Conservation (phyloP, 2,329 filamentous ascomycete species). For the Curvularia hawaiiensis region DNA sequence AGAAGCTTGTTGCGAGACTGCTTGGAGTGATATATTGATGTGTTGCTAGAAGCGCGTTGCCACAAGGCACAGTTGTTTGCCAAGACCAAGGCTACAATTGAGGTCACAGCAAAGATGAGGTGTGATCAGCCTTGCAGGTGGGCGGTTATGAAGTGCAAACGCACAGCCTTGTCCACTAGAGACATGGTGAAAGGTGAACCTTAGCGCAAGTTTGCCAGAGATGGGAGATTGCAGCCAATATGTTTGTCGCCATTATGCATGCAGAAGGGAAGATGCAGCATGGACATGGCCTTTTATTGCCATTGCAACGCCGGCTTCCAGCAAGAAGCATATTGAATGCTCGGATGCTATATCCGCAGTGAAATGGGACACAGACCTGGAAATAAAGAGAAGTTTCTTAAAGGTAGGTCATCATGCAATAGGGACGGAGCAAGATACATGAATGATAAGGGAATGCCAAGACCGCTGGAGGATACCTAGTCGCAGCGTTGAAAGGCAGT, state of each 20-base stretch:
- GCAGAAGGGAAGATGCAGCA: too few relatives aligned
- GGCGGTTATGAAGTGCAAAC: neutral
- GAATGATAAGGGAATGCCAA: neutral
- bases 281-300: neutral
- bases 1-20: neutral
- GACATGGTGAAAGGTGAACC: neutral
- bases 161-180: too few relatives aligned
- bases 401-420: neutral
- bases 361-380: too few relatives aligned
- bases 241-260: neutral
- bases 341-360: too few relatives aligned
- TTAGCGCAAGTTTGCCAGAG: neutral
- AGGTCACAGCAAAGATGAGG: slow-evolving; percentile 2
- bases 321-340: neutral
- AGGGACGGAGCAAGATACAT: neutral
- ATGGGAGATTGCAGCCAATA: neutral
- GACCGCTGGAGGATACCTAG: neutral
- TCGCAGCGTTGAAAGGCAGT: neutral
- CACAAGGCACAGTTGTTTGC: neutral
- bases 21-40: neutral
- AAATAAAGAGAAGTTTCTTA: neutral
- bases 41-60: neutral
- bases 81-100: neutral
- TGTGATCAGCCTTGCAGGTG: slow-evolving; percentile 5
- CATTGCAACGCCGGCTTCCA: too few relatives aligned